Evolutionary conservation across 768 basidiomycete species (phyloP), one percentile per base, ranked within the genome.

Genomic region (Tulasnella sp.): DNA sequence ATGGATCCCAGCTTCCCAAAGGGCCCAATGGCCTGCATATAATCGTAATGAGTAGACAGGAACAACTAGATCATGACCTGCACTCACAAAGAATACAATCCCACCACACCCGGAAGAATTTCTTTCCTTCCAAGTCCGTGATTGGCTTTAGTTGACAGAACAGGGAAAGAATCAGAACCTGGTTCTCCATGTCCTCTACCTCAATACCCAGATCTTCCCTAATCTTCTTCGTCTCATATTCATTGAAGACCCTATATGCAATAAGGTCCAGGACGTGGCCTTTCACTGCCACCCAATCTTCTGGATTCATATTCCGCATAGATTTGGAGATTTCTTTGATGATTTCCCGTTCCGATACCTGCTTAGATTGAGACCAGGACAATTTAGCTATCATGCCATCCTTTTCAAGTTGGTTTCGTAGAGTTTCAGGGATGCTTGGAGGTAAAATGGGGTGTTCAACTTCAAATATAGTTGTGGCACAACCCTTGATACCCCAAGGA

Each of bases 121-220:
- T 62, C 37, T 60, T 54, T 19, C 56, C 45, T 49, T 66, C 64
- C 37, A 56, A 60, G 34, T 55, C 63, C 56, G 59, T 64, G 27
- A 62, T 39, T 15, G 40, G 63, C 60, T 37, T n/a, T n/a, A n/a
- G n/a, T n/a, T n/a, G n/a, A n/a, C n/a, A n/a, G n/a, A n/a, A n/a
- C n/a, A n/a, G n/a, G n/a, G n/a, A n/a, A n/a, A n/a, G n/a, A n/a
- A n/a, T n/a, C n/a, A n/a, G n/a, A n/a, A n/a, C n/a, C n/a, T n/a
- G n/a, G n/a, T n/a, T n/a, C n/a, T n/a, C n/a, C n/a, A n/a, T n/a
- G n/a, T n/a, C n/a, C n/a, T n/a, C n/a, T n/a, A n/a, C n/a, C n/a
- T n/a, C n/a, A n/a, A n/a, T n/a, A n/a, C n/a, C n/a, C n/a, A n/a
- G n/a, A n/a, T n/a, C n/a, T n/a, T n/a, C n/a, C n/a, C n/a, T n/a